Conservation (phyloP, 2,329 filamentous ascomycete genomes). For the Thelonectria olida region DNA sequence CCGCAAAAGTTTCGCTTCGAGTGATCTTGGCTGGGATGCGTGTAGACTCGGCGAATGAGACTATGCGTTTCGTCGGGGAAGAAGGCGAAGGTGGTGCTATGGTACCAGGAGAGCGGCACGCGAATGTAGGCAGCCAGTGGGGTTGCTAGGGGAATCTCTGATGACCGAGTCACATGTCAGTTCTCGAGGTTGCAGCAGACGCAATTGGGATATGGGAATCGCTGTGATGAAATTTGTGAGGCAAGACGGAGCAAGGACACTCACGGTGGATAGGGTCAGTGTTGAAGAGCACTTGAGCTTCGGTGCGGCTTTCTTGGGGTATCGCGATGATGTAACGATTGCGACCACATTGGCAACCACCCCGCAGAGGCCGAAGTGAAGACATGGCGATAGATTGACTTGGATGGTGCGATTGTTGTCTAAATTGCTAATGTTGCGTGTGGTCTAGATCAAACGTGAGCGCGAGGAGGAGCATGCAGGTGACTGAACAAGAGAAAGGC, state of each 20-base stretch:
- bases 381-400: slow-evolving; percentile 50
- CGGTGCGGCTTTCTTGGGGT: slow-evolving; percentile 64
- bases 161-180: slow-evolving; percentile 16
- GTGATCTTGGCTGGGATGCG: slow-evolving; percentile 64
- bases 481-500: too few relatives aligned
- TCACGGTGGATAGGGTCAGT: slow-evolving; percentile 75
- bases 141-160: slow-evolving; percentile 73
- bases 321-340: slow-evolving; percentile 82
- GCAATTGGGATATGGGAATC: slow-evolving; percentile 2
- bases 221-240: not conserved
- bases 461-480: not conserved
- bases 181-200: not conserved
- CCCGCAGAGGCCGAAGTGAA: slow-evolving; percentile 67
- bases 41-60: slow-evolving; percentile 74
- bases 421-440: not conserved
- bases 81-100: slow-evolving; percentile 77
- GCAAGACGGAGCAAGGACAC: slow-evolving; percentile 46
- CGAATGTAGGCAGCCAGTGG: slow-evolving; percentile 84
- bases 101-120: slow-evolving; percentile 83
- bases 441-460: not conserved
- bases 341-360: slow-evolving; percentile 85
- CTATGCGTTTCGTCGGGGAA: slow-evolving; percentile 80
- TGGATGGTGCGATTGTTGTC: not conserved
- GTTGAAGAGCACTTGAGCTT: slow-evolving; percentile 79
- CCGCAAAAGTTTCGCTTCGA: slow-evolving; percentile 86